phyloP scores from a whole-genome alignment of 2,329 filamentous ascomycete species.

The Paecilomyces sp. region DNA sequence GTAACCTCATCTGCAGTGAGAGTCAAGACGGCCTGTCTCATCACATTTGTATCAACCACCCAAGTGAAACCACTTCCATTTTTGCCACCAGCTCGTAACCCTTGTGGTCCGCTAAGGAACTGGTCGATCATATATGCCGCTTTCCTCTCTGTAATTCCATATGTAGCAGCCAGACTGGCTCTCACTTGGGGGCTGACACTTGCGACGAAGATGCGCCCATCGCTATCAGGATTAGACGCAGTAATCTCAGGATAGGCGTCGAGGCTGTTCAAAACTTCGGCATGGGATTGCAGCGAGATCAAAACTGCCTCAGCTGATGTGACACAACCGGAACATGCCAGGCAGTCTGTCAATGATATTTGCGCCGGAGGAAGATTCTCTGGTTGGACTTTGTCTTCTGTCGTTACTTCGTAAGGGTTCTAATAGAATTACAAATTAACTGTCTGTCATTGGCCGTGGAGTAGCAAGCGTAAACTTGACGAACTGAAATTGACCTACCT shows the following conservation, averaged over 20 bases:
- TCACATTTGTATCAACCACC: slow-evolving; percentile 82
- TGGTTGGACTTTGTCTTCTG: slow-evolving; percentile 67
- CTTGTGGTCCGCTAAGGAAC: slow-evolving; percentile 63
- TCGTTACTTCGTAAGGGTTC: slow-evolving; percentile 77
- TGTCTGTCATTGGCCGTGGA: slow-evolving; percentile 1
- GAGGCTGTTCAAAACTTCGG: slow-evolving; percentile 77
- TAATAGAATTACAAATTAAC: slow-evolving; percentile 22
- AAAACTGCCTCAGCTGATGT: slow-evolving; percentile 97
- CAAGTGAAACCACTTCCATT: slow-evolving; percentile 75
- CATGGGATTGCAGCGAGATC: slow-evolving; percentile 87
- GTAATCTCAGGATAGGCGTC: slow-evolving; percentile 52
- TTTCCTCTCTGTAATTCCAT: slow-evolving; percentile 63
- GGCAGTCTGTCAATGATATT: slow-evolving; percentile 93
- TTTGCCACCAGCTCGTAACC: slow-evolving; percentile 62
- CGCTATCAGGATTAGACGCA: slow-evolving; percentile 17
- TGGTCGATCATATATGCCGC: slow-evolving; percentile 78
- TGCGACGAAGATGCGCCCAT: slow-evolving; percentile 78
- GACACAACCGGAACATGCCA: slow-evolving; percentile 95
- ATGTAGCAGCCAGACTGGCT: slow-evolving; percentile 81
- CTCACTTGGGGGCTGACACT: slow-evolving; percentile 88
- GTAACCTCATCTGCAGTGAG: slow-evolving; percentile 67
- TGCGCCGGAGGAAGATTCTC: slow-evolving; percentile 64
- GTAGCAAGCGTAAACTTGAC: neutral
- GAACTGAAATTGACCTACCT: slow-evolving; percentile 28
- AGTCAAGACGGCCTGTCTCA: slow-evolving; percentile 76